Evolutionary conservation across 2,329 filamentous ascomycete genomes (phyloP), one percentile per base, ranked within the genome.

Genomic region (Phyllosticta citribraziliensis): DNA sequence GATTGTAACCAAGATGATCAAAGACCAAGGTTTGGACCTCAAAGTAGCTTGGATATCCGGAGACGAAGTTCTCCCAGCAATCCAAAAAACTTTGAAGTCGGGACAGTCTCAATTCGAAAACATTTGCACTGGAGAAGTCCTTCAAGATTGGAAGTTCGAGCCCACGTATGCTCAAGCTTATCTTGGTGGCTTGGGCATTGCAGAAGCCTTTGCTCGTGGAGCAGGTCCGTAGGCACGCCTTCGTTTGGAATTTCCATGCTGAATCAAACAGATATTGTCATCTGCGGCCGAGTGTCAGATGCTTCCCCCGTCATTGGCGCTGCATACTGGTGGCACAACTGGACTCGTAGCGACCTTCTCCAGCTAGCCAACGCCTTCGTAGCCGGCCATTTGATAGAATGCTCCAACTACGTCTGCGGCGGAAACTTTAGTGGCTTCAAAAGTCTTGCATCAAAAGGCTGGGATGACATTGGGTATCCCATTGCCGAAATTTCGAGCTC

Each of bases 341-440:
- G 76, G 76, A 64, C 70, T 19, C 65, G 74, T 51, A 69, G 71
- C 10, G 69, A 75, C 53, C 66, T 76, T 1, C 66, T 74, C 51
- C 68, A 75, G 62, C 70, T 79, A 1, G 76, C 76, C 1, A 76
- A 76, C 56, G 70, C 76, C 0, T 74, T 78, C 22, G 73, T 78
- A 9, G 75, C 74, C 9, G 76, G 76, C 1, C 75, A 78, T 64
- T 60, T 79, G 51, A 76, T 76, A 3, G 76, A 79, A 57, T 79
- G 76, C 64, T 73, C 71, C 2, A 74, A 68, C 24, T 78, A 78
- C 58, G 73, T 74, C 56, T 73, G 70, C 19, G 76, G 76, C 2
- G 76, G 74, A 5, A 77, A 78, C 64, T 78, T 73, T 63, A 74
- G 72, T 2, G 76, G 76, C 1, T 78, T 78, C 72, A 77, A 77